Evolutionary conservation across 305 asterid species (phyloP), one percentile per base, ranked within the genome.

Genomic region (Fraxinus baroniana): DNA sequence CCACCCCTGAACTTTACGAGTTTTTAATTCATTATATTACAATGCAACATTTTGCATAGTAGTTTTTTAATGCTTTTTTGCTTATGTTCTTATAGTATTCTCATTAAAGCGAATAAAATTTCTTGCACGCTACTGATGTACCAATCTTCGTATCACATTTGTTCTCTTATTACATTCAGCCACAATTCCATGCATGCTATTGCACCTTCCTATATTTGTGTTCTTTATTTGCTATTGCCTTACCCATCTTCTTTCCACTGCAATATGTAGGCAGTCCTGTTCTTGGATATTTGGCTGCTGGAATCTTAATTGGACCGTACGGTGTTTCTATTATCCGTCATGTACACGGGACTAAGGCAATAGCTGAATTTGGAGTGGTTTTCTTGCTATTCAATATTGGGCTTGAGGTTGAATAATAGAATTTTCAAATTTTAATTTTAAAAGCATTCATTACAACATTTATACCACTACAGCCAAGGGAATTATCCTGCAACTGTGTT

Each of bases 281-380:
- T 77, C 99, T 97, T 84, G 99, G 99, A 78, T 97, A 93, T 89
- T 91, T 97, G 83, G 94, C 97, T 89, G 99, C 98, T 92, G 99
- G 99, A 76, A 97, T 97, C 89, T 90, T 97, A 84, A 97, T 97
- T 87, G 99, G 99, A 79, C 99, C 99, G 28, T 97, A 94, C 86
- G 99, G 99, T 84, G 92, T 97, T 86, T 97, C 99, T 80, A 94
- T 97, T 80, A 97, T 97, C 86, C 98, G 93, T 85, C 90, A 97
- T 88, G 98, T 97, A 78, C 99, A 97, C 84, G 99, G 86, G 82
- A 95, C 99, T 74, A 97, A 95, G 90, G 97, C 99, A 77, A 93
- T 97, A 85, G 99, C 99, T 80, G 99, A 97, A 87, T 97, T 97
- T 86, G 99, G 99, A 55, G 99, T 97, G 83, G 99, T 97, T 85